Conservation (phyloP, 257 asterid species). For the Przewalskia tangutica region DNA sequence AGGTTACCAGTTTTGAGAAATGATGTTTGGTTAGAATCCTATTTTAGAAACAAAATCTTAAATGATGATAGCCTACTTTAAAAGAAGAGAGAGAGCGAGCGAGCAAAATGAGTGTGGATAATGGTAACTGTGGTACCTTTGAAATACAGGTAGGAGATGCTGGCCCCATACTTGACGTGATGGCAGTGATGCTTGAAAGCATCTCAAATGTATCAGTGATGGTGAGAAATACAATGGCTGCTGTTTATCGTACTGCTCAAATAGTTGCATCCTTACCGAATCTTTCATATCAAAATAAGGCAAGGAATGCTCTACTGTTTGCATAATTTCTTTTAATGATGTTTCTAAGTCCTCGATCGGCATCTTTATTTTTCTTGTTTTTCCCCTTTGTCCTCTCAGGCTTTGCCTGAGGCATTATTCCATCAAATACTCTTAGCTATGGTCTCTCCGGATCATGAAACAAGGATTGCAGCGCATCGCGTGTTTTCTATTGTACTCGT, state of each 20-base stretch:
- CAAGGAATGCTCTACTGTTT: conserved; percentile 12
- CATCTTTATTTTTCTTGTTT: neutral
- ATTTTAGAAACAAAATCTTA: neutral
- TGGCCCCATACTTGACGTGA: conserved; percentile 57
- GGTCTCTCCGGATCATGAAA: conserved; percentile 59
- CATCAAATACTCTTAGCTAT: conserved; percentile 57
- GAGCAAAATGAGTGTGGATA: neutral
- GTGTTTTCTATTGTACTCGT: conserved; percentile 57
- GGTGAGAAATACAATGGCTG: conserved; percentile 55
- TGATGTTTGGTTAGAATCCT: neutral
- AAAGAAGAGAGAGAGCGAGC: neutral
- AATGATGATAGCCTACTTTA: neutral
- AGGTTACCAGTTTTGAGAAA: neutral
- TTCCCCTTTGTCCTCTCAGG: conserved; percentile 18
- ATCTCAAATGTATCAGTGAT: conserved; percentile 45
- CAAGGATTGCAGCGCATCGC: conserved; percentile 62
- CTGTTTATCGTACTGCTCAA: conserved; percentile 51
- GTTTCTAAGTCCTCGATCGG: neutral
- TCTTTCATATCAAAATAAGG: conserved; percentile 44
- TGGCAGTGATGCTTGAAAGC: conserved; percentile 73
- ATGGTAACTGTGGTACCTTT: conserved; percentile 10
- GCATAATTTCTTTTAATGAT: neutral
- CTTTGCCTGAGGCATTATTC: conserved; percentile 70
- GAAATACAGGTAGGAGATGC: conserved; percentile 57
- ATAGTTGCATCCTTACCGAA: conserved; percentile 54